Evolutionary conservation across 257 asterid species (phyloP), one percentile per base, ranked within the genome.

Genomic region (Solanum bukasovii): DNA sequence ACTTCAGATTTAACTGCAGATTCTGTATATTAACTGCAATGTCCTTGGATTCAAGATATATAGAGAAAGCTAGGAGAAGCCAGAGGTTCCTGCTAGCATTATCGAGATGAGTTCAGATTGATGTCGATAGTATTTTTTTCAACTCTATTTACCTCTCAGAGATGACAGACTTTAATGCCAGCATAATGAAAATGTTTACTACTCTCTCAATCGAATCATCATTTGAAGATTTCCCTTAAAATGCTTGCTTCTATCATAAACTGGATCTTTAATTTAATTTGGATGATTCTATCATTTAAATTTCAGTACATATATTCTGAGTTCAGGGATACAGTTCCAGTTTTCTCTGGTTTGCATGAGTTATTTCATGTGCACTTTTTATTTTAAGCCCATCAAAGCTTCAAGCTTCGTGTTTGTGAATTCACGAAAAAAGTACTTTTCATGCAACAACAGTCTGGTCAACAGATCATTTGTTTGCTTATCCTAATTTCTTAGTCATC

Each of bases 1-100:
- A 9, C 98, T 96, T 78, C 98, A 93, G 94, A 95, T 96, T 87
- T 96, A 93, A 89, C 49, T 67, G 65, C 63, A 63, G 87, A 78
- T 70, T 16, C 16, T 37, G 44, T 49, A 59, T 38, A 44, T 31
- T 34, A 34, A n/a, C 63, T 78, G 34, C 84, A 42, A 34, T 35
- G 82, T 74, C n/a, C 29, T 29, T 7, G 9, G 65, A 67, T 67
- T 67, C 38, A 85, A 85, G 67, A 81, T 46, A 18, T 81, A 46
- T 81, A 16, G 40, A 81, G 85, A 46, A 81, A 81, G 42, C 70
- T 16, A 46, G 35, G 65, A 79, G 68, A 29, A 81, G 68, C 40
- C 11, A 7, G 63, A 31, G 65, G 18, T 46, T 46, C 29, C 42
- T 27, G 68, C 27, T 59, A 79, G 84, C 65, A 44, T 46, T 42